Percentiles rank a stretch among this genome's conserved stretches.
Conservation (phyloP, 306 rosid genomes). For the Styphnolobium japonicum region DNA sequence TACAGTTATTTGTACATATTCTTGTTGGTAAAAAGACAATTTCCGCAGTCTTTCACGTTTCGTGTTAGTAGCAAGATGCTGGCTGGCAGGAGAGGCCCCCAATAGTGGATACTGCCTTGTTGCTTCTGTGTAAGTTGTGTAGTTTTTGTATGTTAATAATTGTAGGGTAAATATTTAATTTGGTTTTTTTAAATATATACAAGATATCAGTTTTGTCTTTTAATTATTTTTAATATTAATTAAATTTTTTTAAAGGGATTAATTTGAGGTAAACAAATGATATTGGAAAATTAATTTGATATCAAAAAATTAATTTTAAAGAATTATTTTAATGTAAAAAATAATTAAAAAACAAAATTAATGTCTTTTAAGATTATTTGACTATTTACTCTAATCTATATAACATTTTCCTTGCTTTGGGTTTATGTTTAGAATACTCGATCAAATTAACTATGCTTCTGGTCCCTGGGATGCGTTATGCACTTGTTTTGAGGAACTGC, state of each 20-base stretch:
- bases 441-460: not conserved
- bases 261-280: too few species aligned
- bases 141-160: constrained; percentile 32
- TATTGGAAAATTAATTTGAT: too few species aligned
- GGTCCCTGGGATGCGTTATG: not conserved
- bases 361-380: too few species aligned
- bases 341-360: too few species aligned
- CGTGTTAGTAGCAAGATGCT: constrained; percentile 13
- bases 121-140: constrained; percentile 35
- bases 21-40: constrained; percentile 15
- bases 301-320: too few species aligned
- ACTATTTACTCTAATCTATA: too few species aligned
- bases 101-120: constrained; percentile 17
- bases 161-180: too few species aligned
- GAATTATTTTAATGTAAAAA: too few species aligned
- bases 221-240: too few species aligned
- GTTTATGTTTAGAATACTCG: not conserved
- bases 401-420: not conserved
- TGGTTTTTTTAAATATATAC: too few species aligned
- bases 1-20: constrained; percentile 35
- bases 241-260: too few species aligned
- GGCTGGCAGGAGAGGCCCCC: constrained; percentile 23
- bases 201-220: too few species aligned
- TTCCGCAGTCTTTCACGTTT: constrained; percentile 19
- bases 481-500: not conserved